Evolutionary conservation across 176 grass and related monocot species (phyloP).

Genomic region (Poa annua): DNA sequence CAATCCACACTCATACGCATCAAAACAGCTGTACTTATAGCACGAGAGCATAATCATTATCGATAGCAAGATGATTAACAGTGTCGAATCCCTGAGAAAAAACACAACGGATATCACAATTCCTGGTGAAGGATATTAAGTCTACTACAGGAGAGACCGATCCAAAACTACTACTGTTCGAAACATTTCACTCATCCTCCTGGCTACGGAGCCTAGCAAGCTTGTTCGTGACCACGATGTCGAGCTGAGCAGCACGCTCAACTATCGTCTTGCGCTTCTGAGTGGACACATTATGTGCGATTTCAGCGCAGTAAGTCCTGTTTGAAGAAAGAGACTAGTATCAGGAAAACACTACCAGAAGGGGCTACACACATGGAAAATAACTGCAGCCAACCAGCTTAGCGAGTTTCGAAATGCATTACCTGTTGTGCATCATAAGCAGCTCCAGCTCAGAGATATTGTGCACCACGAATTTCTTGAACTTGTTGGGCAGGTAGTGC

Average conservation of each 20-base stretch:
- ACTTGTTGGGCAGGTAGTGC: conserved; percentile 79
- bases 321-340: background rate
- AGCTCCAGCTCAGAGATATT: conserved; percentile 78
- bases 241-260: conserved; percentile 76
- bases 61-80: background rate
- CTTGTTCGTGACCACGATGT: conserved; percentile 77
- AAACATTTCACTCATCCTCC: conserved; percentile 68
- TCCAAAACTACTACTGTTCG: conserved; percentile 28
- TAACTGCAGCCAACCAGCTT: background rate
- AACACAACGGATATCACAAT: background rate
- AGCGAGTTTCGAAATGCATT: background rate
- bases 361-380: background rate
- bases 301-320: conserved; percentile 83
- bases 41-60: background rate
- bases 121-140: background rate
- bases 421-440: conserved; percentile 95
- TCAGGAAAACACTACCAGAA: background rate
- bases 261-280: conserved; percentile 83
- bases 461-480: conserved; percentile 84
- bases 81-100: background rate
- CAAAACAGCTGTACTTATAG: conserved; percentile 15
- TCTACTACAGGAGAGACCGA: conserved; percentile 13
- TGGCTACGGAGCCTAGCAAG: conserved; percentile 85
- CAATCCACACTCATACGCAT: background rate
- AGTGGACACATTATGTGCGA: conserved; percentile 69